Percentiles rank a stretch among this genome's conserved stretches.
phyloP scores from a whole-genome alignment of 2,329 filamentous ascomycete genomes.

The Trichoderma brevicompactum region DNA sequence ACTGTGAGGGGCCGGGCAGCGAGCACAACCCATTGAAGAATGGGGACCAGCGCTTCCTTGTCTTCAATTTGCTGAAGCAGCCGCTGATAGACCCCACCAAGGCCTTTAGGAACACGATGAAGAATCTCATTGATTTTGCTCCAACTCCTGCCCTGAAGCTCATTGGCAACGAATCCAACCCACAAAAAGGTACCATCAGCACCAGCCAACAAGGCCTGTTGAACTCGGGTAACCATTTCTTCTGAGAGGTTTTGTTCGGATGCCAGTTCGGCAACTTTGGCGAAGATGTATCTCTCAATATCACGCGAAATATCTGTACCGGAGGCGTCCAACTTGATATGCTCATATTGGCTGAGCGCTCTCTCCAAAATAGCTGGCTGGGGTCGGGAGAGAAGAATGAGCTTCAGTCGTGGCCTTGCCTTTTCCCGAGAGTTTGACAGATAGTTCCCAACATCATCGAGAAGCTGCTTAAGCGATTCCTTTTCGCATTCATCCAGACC shows the following conservation, averaged over 20 bases:
- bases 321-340: slow-evolving; percentile 11
- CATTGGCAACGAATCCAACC: slow-evolving; percentile 23
- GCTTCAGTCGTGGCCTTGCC: slow-evolving; percentile 1
- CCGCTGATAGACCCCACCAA: slow-evolving; percentile 13
- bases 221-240: not conserved
- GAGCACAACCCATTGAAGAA: slow-evolving; percentile 23
- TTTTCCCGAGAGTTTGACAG: slow-evolving; percentile 4
- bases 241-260: slow-evolving; percentile 11
- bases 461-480: slow-evolving; percentile 14
- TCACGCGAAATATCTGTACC: slow-evolving; percentile 7
- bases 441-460: slow-evolving; percentile 9
- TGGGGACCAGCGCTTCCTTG: slow-evolving; percentile 12
- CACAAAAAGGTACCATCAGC: slow-evolving; percentile 20
- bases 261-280: slow-evolving; percentile 14
- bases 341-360: slow-evolving; percentile 1
- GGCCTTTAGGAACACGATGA: slow-evolving; percentile 12
- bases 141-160: slow-evolving; percentile 24
- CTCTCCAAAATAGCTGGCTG: slow-evolving; percentile 13
- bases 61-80: slow-evolving; percentile 10
- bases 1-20: slow-evolving; percentile 11
- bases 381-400: slow-evolving; percentile 14
- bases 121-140: slow-evolving; percentile 14
- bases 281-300: slow-evolving; percentile 11
- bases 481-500: slow-evolving; percentile 22
- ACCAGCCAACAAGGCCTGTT: slow-evolving; percentile 1